Evolutionary conservation across 306 rosid genomes (phyloP), one percentile per base, ranked within the genome.

Genomic region (Boehmeria nivea): DNA sequence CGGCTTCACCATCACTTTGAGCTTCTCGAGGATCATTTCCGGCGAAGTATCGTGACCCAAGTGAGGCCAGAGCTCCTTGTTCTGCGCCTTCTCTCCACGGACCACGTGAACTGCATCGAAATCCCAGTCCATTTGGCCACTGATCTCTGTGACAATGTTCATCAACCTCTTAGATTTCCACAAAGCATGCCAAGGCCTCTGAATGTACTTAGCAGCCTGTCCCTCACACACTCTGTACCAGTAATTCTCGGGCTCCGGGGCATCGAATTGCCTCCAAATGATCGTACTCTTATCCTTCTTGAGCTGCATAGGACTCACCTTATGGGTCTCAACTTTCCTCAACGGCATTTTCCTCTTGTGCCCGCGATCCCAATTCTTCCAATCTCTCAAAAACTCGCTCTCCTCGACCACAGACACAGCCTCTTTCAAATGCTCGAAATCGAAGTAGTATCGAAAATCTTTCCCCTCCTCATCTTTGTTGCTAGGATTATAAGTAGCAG

Each of bases 191-290:
- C 96, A 93, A 3, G 99, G 96, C 60, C 96, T 78, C 70, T 87
- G 88, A 42, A 93, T 54, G 59, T 79, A 74, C 78, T 93, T 83
- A 0, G 95, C 81, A 57, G 90, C 95, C 51, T 85, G 83, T 54
- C 99, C 96, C 43, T 93, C 99, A 37, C 99, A 93, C 46, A 93
- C 99, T 43, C 99, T 67, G 34, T 87, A 93, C 99, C 99, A 93
- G 55, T 93, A 93, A 81, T 93, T 93, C 72, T 93, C 99, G 0
- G 96, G 95, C 75, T 87, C 96, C 0, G 95, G 94, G 0, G 78
- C 85, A 65, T 93, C 96, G 58, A 93, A 93, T 71, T 87, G 94
- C 80, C 99, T 79, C 95, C 80, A 75, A 43, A 93, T 43, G 45
- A 93, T 44, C 0, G 88, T 66, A 59, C 68, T 93, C 70, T 55